Evolutionary conservation across 148 eudicot species (phyloP).

Genomic region (Mesembryanthemum crystallinum): DNA sequence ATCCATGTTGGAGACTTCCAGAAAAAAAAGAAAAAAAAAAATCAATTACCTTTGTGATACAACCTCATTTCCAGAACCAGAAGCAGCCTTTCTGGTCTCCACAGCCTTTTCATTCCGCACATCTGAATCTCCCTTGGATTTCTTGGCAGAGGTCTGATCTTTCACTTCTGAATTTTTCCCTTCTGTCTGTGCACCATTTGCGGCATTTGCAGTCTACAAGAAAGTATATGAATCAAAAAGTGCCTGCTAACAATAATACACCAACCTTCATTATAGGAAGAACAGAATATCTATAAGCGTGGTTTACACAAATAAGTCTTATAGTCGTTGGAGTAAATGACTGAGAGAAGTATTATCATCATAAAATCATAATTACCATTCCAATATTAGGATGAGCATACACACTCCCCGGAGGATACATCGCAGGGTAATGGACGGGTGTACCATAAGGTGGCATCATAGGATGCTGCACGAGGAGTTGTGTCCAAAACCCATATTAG

Average conservation of each 20-base stretch:
- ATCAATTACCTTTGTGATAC: conserved; percentile 68
- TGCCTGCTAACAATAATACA: background rate
- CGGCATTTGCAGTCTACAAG: conserved; percentile 44
- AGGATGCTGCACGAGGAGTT: conserved; percentile 46
- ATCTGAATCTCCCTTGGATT: conserved; percentile 52
- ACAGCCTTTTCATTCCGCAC: conserved; percentile 43
- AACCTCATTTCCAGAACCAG: conserved; percentile 92
- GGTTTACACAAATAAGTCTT: background rate
- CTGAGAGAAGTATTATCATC: background rate
- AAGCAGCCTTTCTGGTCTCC: conserved; percentile 68
- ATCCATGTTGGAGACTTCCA: too few species aligned
- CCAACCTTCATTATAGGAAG: background rate
- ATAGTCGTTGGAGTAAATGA: background rate
- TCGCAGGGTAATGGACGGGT: conserved; percentile 84
- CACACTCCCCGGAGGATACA: conserved; percentile 74
- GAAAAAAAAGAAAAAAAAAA: background rate
- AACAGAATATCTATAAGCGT: background rate
- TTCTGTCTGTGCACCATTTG: conserved; percentile 46
- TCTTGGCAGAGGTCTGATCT: conserved; percentile 49
- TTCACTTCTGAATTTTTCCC: conserved; percentile 50
- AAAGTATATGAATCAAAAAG: conserved; percentile 3
- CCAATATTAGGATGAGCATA: conserved; percentile 78
- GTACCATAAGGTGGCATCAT: conserved; percentile 83
- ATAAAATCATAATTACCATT: conserved; percentile 44
- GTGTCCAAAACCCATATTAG: conserved; percentile 1